A percentile compares a stretch with the other conserved stretches of the same genome.
Conservation (phyloP, 2,329 filamentous ascomycete genomes). For the Thelonectria rubi region DNA sequence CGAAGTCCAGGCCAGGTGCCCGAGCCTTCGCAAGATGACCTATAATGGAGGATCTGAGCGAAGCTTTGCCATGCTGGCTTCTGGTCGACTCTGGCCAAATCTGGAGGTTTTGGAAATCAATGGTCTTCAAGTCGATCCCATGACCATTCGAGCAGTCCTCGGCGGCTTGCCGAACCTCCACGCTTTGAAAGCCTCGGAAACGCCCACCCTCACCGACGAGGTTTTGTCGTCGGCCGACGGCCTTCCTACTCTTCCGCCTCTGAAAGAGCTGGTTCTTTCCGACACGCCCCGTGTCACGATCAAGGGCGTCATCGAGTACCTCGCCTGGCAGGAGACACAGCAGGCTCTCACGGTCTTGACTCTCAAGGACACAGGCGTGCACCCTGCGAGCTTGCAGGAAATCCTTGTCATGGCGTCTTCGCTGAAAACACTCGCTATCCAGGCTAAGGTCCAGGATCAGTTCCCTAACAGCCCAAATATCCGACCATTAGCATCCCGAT, state of each 20-base stretch:
- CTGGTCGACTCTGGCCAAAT: constrained; percentile 71
- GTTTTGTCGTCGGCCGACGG: constrained; percentile 74
- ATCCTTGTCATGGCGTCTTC: constrained; percentile 66
- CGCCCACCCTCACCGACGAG: constrained; percentile 77
- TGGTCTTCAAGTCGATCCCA: constrained; percentile 74
- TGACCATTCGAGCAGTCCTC: constrained; percentile 75
- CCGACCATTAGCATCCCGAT: constrained; percentile 72
- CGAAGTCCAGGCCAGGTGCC: constrained; percentile 85
- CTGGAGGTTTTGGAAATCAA: constrained; percentile 79
- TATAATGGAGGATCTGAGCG: constrained; percentile 82
- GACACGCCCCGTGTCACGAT: constrained; percentile 77
- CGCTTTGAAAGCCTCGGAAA: constrained; percentile 77
- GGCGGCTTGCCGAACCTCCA: constrained; percentile 72
- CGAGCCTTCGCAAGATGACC: constrained; percentile 87
- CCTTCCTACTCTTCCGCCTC: constrained; percentile 76
- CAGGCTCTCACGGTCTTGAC: constrained; percentile 72
- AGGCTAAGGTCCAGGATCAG: constrained; percentile 58
- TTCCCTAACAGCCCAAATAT: constrained; percentile 59
- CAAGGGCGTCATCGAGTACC: constrained; percentile 73
- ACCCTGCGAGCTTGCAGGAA: constrained; percentile 66
- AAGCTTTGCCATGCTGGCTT: constrained; percentile 75
- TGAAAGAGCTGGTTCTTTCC: constrained; percentile 78
- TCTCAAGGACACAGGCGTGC: constrained; percentile 76
- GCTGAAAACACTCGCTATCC: constrained; percentile 66
- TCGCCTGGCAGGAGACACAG: constrained; percentile 68